phyloP scores from a whole-genome alignment of 176 grass and related monocot species.

The Bromus sterilis region DNA sequence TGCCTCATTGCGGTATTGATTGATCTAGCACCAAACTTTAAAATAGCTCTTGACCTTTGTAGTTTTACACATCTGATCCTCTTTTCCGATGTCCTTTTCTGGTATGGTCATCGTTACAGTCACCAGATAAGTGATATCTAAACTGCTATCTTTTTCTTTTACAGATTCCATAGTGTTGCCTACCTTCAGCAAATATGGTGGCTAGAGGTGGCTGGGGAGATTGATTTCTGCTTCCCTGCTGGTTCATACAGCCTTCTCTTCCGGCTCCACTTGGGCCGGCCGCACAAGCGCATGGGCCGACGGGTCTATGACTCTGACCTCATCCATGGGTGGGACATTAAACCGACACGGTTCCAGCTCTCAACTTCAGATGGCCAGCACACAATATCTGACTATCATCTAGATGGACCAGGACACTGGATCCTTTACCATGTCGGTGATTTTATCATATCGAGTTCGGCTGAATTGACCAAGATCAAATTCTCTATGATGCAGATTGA shows the following conservation, averaged over 20 bases:
- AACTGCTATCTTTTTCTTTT: slow-evolving; percentile 19
- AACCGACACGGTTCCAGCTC: slow-evolving; percentile 68
- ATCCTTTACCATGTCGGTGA: slow-evolving; percentile 85
- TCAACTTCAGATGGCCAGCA: slow-evolving; percentile 71
- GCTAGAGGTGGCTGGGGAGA: slow-evolving; percentile 81
- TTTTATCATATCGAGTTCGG: slow-evolving; percentile 45
- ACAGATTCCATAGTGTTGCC: slow-evolving; percentile 75
- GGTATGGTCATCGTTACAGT: background rate
- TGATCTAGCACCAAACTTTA: background rate
- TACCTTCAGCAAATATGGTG: slow-evolving; percentile 99
- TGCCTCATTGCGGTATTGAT: background rate
- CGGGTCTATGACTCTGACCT: slow-evolving; percentile 62
- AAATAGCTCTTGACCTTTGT: background rate
- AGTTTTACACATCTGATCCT: background rate
- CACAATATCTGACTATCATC: slow-evolving; percentile 48
- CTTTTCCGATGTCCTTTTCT: background rate
- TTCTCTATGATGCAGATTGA: slow-evolving; percentile 97
- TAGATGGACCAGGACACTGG: slow-evolving; percentile 67
- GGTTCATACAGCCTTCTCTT: slow-evolving; percentile 77
- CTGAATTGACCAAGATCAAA: slow-evolving; percentile 53
- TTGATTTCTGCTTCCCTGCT: slow-evolving; percentile 81
- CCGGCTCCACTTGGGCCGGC: slow-evolving; percentile 71
- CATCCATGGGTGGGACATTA: slow-evolving; percentile 77
- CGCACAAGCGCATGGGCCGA: slow-evolving; percentile 62
- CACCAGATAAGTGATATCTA: slow-evolving; percentile 6